A percentile compares a stretch with the other conserved stretches of the same genome.
These are phyloP conservation scores for Cystobasidium pallidum DNA, from an alignment of 1,284 basidiomycete species.

Conservation along the genomic window DNA sequence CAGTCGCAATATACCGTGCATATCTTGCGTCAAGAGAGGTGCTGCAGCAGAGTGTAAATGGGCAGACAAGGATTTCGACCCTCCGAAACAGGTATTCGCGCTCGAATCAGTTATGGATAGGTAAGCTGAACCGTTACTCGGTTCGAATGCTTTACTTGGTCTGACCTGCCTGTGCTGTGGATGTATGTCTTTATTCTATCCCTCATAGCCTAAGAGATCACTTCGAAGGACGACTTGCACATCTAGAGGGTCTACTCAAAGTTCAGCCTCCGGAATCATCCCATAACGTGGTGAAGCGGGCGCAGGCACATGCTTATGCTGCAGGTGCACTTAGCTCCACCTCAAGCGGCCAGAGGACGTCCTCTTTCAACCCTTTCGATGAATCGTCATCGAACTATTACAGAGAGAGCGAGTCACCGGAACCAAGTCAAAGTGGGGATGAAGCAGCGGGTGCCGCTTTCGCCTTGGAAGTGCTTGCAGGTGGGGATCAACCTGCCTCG, in stretches of 20 bases:
- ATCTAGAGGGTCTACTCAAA: slow-evolving; percentile 29
- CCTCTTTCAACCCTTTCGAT: background rate
- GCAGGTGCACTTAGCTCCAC: background rate
- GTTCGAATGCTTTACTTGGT: too few relatives aligned
- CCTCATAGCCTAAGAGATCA: slow-evolving; percentile 12
- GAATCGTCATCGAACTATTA: background rate
- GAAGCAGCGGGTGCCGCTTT: slow-evolving; percentile 40
- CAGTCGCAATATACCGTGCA: slow-evolving; percentile 28
- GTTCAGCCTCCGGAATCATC: slow-evolving; percentile 7
- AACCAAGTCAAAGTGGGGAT: slow-evolving; percentile 22
- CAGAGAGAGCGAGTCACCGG: slow-evolving; percentile 16
- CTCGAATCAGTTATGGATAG: slow-evolving; percentile 32
- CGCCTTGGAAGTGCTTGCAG: slow-evolving; percentile 37
- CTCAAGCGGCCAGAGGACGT: background rate
- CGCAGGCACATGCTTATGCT: slow-evolving; percentile 15
- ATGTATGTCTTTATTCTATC: too few relatives aligned
- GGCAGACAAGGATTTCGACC: slow-evolving; percentile 36
- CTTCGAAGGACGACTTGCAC: slow-evolving; percentile 26
- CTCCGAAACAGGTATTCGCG: slow-evolving; percentile 33
- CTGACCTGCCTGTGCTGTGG: too few relatives aligned
- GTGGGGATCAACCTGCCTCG: slow-evolving; percentile 16
- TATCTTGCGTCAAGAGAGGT: slow-evolving; percentile 33
- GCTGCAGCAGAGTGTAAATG: slow-evolving; percentile 30
- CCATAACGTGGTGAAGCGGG: slow-evolving; percentile 22
- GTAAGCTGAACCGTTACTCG: background rate